Conservation (phyloP, 768 basidiomycete species). For the Suillus spraguei region DNA sequence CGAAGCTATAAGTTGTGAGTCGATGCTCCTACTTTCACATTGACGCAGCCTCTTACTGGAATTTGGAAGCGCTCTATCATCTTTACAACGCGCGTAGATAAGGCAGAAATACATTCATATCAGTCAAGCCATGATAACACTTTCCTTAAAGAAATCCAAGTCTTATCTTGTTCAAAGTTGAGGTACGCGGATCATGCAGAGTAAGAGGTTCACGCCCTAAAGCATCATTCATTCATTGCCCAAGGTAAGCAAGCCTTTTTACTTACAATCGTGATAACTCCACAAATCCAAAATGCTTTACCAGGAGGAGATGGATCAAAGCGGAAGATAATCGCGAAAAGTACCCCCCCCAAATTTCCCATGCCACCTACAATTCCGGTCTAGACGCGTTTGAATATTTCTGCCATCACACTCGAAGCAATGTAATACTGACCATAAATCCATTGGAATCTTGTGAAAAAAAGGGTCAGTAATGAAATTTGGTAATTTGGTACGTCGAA, state of each 20-base stretch:
- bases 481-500: conserved; percentile 10
- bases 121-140: not conserved
- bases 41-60: too few relatives aligned
- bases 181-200: conserved; percentile 23
- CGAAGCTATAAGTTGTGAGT: too few relatives aligned
- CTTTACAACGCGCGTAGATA: too few relatives aligned
- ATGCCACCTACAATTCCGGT: conserved; percentile 42
- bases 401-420: not conserved
- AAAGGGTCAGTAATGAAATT: not conserved
- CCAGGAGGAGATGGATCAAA: conserved; percentile 43
- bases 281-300: conserved; percentile 50
- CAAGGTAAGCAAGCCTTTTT: not conserved
- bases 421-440: conserved; percentile 31
- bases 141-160: not conserved
- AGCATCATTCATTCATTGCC: not conserved
- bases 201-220: conserved; percentile 23
- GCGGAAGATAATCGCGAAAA: conserved; percentile 51
- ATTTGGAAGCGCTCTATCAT: too few relatives aligned
- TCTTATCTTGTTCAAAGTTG: not conserved
- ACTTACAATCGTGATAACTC: conserved; percentile 41
- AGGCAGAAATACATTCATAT: too few relatives aligned
- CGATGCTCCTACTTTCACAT: too few relatives aligned
- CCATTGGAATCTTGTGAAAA: conserved; percentile 31
- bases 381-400: conserved; percentile 13
- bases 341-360: conserved; percentile 48